phyloP scores from a whole-genome alignment of 345 rosid species.

The Populus davidiana region DNA sequence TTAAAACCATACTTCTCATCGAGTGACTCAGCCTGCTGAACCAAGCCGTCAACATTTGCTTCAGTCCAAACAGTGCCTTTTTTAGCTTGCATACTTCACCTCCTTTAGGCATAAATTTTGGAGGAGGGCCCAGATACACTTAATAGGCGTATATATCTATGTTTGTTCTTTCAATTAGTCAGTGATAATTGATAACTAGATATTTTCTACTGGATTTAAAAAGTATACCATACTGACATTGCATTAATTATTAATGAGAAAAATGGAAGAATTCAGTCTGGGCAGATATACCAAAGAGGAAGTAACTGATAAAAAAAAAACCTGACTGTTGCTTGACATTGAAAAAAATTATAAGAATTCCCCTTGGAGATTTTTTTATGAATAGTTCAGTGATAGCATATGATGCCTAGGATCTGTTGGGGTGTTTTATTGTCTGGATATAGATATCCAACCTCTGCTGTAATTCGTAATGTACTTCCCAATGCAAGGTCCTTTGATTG shows the following conservation, averaged over 20 bases:
- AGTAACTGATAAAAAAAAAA: too few species aligned
- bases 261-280: too few species aligned
- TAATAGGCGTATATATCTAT: constrained; percentile 13
- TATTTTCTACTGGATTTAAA: background rate
- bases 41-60: background rate
- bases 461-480: background rate
- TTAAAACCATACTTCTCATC: background rate
- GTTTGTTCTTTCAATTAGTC: background rate
- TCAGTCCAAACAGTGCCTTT: background rate
- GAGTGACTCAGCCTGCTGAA: background rate
- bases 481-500: background rate
- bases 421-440: background rate
- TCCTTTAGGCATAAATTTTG: constrained; percentile 49
- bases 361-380: background rate
- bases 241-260: background rate
- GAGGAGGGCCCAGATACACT: constrained; percentile 49
- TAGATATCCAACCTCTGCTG: background rate
- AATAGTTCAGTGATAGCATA: background rate
- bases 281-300: too few species aligned
- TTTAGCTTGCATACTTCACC: constrained; percentile 8
- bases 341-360: background rate
- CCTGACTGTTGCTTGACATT: background rate
- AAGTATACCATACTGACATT: background rate
- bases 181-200: background rate
- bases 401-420: background rate